Conservation (phyloP, 2,329 filamentous ascomycete genomes). For the Pseudogymnoascus sp. region DNA sequence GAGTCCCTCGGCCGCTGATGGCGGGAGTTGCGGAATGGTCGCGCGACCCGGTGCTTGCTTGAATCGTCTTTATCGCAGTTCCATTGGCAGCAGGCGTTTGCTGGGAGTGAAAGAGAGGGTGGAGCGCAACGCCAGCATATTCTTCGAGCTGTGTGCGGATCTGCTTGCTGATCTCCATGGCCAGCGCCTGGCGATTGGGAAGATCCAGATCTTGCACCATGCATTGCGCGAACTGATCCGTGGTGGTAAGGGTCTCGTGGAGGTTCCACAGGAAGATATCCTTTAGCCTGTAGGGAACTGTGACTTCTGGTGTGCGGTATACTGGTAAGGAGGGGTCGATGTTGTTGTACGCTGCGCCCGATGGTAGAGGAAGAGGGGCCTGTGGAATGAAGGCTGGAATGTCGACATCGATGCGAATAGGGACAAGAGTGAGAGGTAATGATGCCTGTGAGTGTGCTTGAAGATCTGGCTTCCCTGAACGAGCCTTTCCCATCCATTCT, state of each 20-base stretch:
- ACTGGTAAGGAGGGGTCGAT: slow-evolving; percentile 67
- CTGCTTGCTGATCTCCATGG: slow-evolving; percentile 80
- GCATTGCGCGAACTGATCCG: slow-evolving; percentile 86
- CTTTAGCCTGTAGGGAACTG: slow-evolving; percentile 78
- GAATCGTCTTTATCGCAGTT: slow-evolving; percentile 26
- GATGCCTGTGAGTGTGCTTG: slow-evolving; percentile 58
- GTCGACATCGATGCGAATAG: slow-evolving; percentile 93
- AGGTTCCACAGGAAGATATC: slow-evolving; percentile 98
- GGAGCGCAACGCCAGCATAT: slow-evolving; percentile 87
- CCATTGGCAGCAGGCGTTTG: slow-evolving; percentile 27
- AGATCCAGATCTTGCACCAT: slow-evolving; percentile 91
- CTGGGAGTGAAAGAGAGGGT: slow-evolving; percentile 74
- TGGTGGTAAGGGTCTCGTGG: slow-evolving; percentile 87
- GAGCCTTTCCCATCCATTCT: slow-evolving; percentile 84
- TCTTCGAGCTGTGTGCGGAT: slow-evolving; percentile 94
- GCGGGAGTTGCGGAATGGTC: slow-evolving; percentile 36
- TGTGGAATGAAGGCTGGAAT: slow-evolving; percentile 67
- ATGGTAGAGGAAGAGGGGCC: slow-evolving; percentile 55
- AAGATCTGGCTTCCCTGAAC: slow-evolving; percentile 45
- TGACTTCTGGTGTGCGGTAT: slow-evolving; percentile 70
- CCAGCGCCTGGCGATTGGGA: slow-evolving; percentile 61
- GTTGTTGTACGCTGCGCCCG: slow-evolving; percentile 46
- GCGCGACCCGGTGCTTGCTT: slow-evolving; percentile 21
- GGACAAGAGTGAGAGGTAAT: slow-evolving; percentile 82
- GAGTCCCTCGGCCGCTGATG: slow-evolving; percentile 48